These are phyloP conservation scores for Trichoderma lentiforme DNA, from an alignment of 2,329 filamentous ascomycete species.

Conservation along the genomic window DNA sequence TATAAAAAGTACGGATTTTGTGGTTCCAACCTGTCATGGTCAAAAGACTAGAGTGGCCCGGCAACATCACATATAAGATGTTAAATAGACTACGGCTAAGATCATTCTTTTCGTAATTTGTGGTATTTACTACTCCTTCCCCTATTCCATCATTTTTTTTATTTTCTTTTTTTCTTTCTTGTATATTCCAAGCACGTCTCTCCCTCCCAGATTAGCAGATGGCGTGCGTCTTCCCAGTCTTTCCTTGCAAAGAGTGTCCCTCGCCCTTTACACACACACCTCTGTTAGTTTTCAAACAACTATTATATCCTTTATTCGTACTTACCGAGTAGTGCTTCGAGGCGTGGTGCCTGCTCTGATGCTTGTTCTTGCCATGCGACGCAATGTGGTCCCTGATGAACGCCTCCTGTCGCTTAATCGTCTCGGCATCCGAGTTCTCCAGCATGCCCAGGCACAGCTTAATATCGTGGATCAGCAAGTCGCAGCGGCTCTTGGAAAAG, in stretches of 20 bases:
- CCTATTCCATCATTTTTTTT: not conserved
- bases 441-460: conserved; percentile 71
- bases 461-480: conserved; percentile 74
- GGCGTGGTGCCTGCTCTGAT: conserved; percentile 26
- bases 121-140: not conserved
- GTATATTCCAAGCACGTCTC: not conserved
- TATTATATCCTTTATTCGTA: not conserved
- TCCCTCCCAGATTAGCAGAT: conserved; percentile 60
- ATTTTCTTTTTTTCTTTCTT: not conserved
- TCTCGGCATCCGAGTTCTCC: conserved; percentile 68
- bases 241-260: conserved; percentile 82
- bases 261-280: conserved; percentile 53
- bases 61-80: not conserved
- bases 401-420: conserved; percentile 65
- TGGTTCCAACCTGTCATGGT: not conserved
- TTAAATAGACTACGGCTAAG: not conserved
- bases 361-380: conserved; percentile 49
- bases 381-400: conserved; percentile 58
- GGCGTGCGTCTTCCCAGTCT: conserved; percentile 85
- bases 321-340: conserved; percentile 15
- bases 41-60: not conserved
- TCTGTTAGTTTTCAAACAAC: not conserved
- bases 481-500: conserved; percentile 78
- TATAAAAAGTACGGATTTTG: not conserved
- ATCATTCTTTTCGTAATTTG: not conserved